These are phyloP conservation scores for Vanrija sp. DNA, from an alignment of 1,284 basidiomycete genomes.

Conservation along the genomic window DNA sequence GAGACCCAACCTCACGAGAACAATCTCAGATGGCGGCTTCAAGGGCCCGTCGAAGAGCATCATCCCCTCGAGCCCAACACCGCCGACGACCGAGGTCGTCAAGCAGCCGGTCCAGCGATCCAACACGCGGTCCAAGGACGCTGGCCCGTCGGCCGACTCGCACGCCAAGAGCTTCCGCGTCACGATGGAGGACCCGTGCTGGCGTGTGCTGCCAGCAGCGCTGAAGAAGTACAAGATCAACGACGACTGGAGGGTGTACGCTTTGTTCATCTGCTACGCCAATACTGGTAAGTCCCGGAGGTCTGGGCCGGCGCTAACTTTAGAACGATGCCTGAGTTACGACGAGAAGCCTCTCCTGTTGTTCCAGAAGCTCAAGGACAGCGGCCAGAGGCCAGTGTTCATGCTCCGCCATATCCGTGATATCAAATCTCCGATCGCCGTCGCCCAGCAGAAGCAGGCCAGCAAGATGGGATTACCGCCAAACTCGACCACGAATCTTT, in stretches of 20 bases:
- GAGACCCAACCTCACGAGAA: no score
- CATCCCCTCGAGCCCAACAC: conserved; percentile 13
- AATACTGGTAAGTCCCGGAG: conserved; percentile 62
- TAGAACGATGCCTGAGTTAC: conserved; percentile 92
- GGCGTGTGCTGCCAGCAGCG: conserved; percentile 95
- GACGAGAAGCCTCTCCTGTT: conserved; percentile 96
- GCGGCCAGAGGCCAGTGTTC: conserved; percentile 95
- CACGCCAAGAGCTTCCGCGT: conserved; percentile 55
- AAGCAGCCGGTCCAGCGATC: conserved; percentile 3
- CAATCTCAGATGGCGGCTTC: neutral
- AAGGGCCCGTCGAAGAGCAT: conserved; percentile 2
- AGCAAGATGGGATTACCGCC: conserved; percentile 38
- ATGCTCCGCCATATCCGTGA: conserved; percentile 96
- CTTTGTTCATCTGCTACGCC: conserved; percentile 98
- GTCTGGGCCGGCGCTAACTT: neutral
- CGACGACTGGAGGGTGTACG: conserved; percentile 98
- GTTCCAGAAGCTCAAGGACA: conserved; percentile 96
- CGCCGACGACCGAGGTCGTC: conserved; percentile 9
- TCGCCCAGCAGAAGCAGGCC: conserved; percentile 90
- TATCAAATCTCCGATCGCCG: conserved; percentile 91
- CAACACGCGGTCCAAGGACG: conserved; percentile 8
- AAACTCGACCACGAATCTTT: conserved; percentile 24
- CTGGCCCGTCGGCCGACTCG: conserved; percentile 23
- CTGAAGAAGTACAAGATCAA: conserved; percentile 99
- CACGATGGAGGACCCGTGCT: conserved; percentile 91